These are phyloP conservation scores for Glycine latifolia DNA, from an alignment of 306 rosid genomes.

Conservation along the genomic window DNA sequence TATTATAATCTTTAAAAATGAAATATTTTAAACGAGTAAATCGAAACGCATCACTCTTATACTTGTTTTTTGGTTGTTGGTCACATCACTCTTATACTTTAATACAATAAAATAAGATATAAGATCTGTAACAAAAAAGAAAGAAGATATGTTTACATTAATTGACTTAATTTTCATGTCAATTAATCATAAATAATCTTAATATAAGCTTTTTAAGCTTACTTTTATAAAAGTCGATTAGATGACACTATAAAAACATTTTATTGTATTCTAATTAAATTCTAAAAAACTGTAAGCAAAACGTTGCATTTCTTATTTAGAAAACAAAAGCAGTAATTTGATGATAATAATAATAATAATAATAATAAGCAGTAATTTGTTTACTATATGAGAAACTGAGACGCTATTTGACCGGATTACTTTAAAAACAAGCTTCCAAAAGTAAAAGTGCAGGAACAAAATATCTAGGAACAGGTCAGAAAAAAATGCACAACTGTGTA, in stretches of 20 bases:
- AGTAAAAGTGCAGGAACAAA: conserved; percentile 21
- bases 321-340: too few relatives aligned
- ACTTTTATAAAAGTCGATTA: too few relatives aligned
- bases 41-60: background rate
- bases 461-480: conserved; percentile 1
- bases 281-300: too few relatives aligned
- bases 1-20: background rate
- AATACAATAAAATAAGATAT: background rate
- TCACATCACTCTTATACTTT: background rate
- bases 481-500: background rate
- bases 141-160: background rate
- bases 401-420: background rate
- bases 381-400: too few relatives aligned
- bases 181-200: background rate
- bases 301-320: too few relatives aligned
- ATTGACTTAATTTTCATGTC: background rate
- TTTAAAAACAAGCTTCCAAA: background rate
- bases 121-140: background rate
- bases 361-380: too few relatives aligned
- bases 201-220: background rate
- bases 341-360: too few relatives aligned
- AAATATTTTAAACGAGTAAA: background rate
- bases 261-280: too few relatives aligned
- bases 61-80: too few relatives aligned
- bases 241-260: too few relatives aligned